phyloP scores from a whole-genome alignment of 257 asterid species.

The Ballota nigra region DNA sequence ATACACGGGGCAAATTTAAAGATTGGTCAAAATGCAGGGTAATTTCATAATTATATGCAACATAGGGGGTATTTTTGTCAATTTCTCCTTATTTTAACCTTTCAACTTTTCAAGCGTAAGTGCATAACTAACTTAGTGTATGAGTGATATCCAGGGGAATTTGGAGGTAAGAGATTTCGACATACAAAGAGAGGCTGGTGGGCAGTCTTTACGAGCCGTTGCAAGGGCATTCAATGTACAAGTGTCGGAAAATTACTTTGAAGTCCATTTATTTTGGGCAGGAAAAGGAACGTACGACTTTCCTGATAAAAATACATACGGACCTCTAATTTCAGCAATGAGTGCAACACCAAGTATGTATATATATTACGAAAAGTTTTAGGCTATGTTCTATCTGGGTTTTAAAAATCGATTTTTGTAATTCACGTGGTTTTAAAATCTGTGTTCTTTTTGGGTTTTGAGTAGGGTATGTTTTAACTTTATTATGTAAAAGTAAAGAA shows the following conservation, averaged over 20 bases:
- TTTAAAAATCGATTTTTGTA: too few species aligned
- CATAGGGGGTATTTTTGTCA: too few species aligned
- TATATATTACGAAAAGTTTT: background rate
- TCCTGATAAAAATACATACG: conserved; percentile 46
- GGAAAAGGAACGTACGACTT: conserved; percentile 84
- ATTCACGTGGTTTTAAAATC: too few species aligned
- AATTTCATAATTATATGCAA: too few species aligned
- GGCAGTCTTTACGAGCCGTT: conserved; percentile 42
- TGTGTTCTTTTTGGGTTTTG: too few species aligned
- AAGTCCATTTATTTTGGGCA: conserved; percentile 81
- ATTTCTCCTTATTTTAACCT: background rate
- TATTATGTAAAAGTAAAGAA: too few species aligned
- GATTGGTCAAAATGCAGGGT: too few species aligned
- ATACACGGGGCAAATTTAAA: too few species aligned
- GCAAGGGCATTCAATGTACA: conserved; percentile 32
- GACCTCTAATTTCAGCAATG: conserved; percentile 72
- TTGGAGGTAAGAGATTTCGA: conserved; percentile 50
- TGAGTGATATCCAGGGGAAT: conserved; percentile 44
- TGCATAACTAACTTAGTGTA: background rate
- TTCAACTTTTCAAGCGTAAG: background rate
- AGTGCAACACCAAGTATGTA: conserved; percentile 66
- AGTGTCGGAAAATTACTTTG: conserved; percentile 63
- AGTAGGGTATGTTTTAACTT: too few species aligned
- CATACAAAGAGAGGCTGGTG: conserved; percentile 49
- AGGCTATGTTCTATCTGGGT: too few species aligned